phyloP scores from a whole-genome alignment of 371 early-diverging fungal species.

The Vairimorpha apis region DNA sequence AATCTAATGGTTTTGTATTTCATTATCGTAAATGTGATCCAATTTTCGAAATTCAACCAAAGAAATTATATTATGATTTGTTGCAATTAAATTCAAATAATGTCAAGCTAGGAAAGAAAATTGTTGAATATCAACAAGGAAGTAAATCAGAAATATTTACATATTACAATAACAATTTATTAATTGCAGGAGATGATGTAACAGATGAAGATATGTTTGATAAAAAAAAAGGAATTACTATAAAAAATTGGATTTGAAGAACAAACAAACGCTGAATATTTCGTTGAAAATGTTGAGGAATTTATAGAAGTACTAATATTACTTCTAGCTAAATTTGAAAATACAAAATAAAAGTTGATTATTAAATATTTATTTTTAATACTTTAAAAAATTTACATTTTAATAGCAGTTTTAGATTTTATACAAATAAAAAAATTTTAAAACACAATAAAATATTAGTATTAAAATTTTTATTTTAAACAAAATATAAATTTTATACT shows the following conservation, averaged over 20 bases:
- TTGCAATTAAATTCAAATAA: conserved; percentile 5
- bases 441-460: no score
- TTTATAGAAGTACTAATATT: background rate
- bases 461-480: no score
- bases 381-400: no score
- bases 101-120: conserved; percentile 55
- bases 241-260: conserved; percentile 36
- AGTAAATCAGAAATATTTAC: conserved; percentile 54
- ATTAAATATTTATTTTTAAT: no score
- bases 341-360: no score
- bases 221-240: conserved; percentile 20
- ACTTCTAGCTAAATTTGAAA: no score
- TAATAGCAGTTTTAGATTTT: no score
- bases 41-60: conserved; percentile 23
- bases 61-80: conserved; percentile 36
- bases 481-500: no score
- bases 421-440: no score
- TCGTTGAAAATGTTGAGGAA: conserved; percentile 4
- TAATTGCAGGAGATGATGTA: conserved; percentile 61
- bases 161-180: conserved; percentile 35
- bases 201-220: conserved; percentile 63
- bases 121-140: conserved; percentile 54
- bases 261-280: conserved; percentile 2
- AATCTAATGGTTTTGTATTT: conserved; percentile 58
- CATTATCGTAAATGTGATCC: conserved; percentile 54